Evolutionary conservation across 2,329 filamentous ascomycete genomes (phyloP), one percentile per base, ranked within the genome.

Genomic region (Fusarium graminum): DNA sequence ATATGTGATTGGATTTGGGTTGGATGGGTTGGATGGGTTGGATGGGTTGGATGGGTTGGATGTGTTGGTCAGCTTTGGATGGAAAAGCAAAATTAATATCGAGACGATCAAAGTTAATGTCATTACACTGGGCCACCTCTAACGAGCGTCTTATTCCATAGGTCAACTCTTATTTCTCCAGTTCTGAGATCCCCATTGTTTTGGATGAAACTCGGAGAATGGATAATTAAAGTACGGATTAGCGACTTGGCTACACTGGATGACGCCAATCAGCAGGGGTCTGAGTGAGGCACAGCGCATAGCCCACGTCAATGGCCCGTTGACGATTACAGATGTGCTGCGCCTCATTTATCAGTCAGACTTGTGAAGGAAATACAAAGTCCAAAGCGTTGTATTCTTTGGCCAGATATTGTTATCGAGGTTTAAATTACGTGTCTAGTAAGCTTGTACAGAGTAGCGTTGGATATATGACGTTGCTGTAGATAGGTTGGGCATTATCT

Each of bases 11-110:
- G 63, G 52, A 29, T 29, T 32, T 19, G 14, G 22, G 29, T 38
- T 49, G 39, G 17, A 30, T 36, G 22, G 29, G 53, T 60, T 67
- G 63, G 66, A 30, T 36, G 22, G 29, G 53, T 59, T 67, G 63
- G 66, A n/a, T n/a, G n/a, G n/a, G 28, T 38, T 49, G 44, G 65
- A 68, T 50, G 65, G 63, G 62, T 22, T 46, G 39, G 17, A 30
- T 36, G 22, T 34, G 53, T 60, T 67, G 63, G 66, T 46, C 47
- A 62, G 64, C 57, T 32, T 38, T 40, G 7, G 13, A 26, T 26
- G 39, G 22, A 44, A 36, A 44, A 22, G 22, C 22, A 22, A 6
- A 22, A 22, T 4, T 22, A 22, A 6, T 22, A 22, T 22, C 22
- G 22, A 22, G 4, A 22, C 22, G 22, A 22, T 22, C 6, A 6